Evolutionary conservation across 352 stramenopile species (phyloP).

Genomic region (Phytophthora agathidicida): DNA sequence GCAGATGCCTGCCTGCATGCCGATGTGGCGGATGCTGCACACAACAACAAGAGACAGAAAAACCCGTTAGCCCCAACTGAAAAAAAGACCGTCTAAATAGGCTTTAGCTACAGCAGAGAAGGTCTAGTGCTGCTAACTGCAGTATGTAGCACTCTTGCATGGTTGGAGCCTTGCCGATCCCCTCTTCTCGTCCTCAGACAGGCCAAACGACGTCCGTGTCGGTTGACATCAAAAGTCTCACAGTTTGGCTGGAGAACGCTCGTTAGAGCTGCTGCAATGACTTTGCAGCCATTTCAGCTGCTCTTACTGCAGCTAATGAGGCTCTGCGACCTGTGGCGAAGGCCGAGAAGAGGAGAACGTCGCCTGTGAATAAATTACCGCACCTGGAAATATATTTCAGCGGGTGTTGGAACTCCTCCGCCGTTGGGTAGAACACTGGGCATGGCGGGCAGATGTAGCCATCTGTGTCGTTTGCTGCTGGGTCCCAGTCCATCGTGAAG

Average conservation of each 20-base stretch:
- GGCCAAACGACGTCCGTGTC: conserved; percentile 11
- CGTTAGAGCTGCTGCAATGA: not conserved
- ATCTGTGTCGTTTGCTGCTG: conserved; percentile 49
- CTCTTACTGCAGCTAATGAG: not conserved
- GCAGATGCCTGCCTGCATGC: conserved; percentile 95
- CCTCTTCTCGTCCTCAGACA: conserved; percentile 14
- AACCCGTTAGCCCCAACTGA: not conserved
- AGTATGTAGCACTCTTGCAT: not conserved
- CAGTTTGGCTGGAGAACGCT: not conserved
- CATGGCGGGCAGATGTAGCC: conserved; percentile 87
- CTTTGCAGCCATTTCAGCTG: not conserved
- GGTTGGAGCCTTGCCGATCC: not conserved
- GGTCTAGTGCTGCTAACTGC: not conserved
- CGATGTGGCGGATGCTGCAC: conserved; percentile 86
- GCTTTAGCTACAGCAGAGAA: not conserved
- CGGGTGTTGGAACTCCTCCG: conserved; percentile 89
- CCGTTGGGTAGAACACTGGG: conserved; percentile 87
- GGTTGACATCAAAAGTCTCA: conserved; percentile 17
- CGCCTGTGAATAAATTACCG: conserved; percentile 54
- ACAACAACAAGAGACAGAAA: conserved; percentile 3
- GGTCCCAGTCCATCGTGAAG: conserved; percentile 73
- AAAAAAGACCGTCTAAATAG: not conserved
- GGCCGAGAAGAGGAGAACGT: conserved; percentile 5
- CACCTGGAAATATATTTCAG: conserved; percentile 93
- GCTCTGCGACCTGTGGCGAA: not conserved